phyloP scores from a whole-genome alignment of 2,329 filamentous ascomycete species.

The Pyrenochaeta sp. region DNA sequence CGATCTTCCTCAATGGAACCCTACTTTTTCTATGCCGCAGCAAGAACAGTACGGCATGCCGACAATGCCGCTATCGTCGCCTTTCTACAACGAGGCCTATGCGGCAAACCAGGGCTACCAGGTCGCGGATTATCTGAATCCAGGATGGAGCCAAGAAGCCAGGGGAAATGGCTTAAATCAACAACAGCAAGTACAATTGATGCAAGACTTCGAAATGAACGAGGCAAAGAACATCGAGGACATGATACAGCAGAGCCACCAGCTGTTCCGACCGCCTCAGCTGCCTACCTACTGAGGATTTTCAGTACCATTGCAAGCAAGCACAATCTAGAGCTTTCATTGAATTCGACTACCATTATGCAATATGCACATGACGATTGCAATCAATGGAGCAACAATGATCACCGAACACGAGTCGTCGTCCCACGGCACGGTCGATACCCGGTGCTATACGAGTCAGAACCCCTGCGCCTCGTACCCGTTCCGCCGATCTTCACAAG shows the following conservation, averaged over 20 bases:
- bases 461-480: background rate
- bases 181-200: constrained; percentile 82
- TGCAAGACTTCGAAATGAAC: constrained; percentile 76
- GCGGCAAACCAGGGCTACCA: constrained; percentile 47
- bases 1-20: constrained; percentile 48
- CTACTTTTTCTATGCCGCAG: constrained; percentile 45
- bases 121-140: constrained; percentile 57
- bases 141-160: constrained; percentile 64
- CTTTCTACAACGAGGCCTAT: constrained; percentile 46
- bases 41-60: constrained; percentile 39
- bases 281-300: constrained; percentile 37
- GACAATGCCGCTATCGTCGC: constrained; percentile 34
- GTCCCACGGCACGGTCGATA: too few species aligned
- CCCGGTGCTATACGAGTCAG: background rate
- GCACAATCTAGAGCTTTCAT: too few species aligned
- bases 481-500: background rate
- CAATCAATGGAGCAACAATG: too few species aligned
- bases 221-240: constrained; percentile 51
- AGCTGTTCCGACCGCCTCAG: constrained; percentile 44
- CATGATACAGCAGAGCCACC: constrained; percentile 53
- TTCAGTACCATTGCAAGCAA: too few species aligned
- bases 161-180: constrained; percentile 68
- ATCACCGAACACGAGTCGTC: too few species aligned
- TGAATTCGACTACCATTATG: too few species aligned
- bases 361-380: too few species aligned